Evolutionary conservation across 306 rosid genomes (phyloP).

Genomic region (Cercis canadensis): DNA sequence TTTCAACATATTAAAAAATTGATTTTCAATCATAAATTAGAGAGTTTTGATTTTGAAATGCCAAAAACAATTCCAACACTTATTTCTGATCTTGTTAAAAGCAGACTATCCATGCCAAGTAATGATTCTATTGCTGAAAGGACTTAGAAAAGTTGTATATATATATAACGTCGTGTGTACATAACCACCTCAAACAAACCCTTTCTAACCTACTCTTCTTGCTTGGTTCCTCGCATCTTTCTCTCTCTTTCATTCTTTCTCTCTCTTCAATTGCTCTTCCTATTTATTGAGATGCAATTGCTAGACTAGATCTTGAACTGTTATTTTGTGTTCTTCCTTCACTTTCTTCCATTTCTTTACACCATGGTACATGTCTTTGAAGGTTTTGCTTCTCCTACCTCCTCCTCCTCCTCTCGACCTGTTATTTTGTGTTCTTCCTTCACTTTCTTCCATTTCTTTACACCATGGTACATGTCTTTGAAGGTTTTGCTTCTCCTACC

Average conservation of each 20-base stretch:
- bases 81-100: not conserved
- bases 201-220: constrained; percentile 30
- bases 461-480: not conserved
- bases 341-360: not conserved
- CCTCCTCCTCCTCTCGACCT: not conserved
- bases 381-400: not conserved
- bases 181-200: constrained; percentile 47
- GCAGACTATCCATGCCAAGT: too few species aligned
- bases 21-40: too few species aligned
- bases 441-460: not conserved
- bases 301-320: constrained; percentile 16
- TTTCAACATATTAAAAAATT: too few species aligned
- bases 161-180: constrained; percentile 33
- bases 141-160: constrained; percentile 9
- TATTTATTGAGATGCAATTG: not conserved
- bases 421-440: not conserved
- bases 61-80: too few species aligned
- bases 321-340: not conserved
- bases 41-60: too few species aligned
- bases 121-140: too few species aligned
- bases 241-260: not conserved
- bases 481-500: not conserved
- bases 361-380: not conserved
- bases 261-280: not conserved
- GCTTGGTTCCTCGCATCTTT: not conserved